Evolutionary conservation across 176 grass and related monocot genomes (phyloP).

Genomic region (Pharus latifolius): DNA sequence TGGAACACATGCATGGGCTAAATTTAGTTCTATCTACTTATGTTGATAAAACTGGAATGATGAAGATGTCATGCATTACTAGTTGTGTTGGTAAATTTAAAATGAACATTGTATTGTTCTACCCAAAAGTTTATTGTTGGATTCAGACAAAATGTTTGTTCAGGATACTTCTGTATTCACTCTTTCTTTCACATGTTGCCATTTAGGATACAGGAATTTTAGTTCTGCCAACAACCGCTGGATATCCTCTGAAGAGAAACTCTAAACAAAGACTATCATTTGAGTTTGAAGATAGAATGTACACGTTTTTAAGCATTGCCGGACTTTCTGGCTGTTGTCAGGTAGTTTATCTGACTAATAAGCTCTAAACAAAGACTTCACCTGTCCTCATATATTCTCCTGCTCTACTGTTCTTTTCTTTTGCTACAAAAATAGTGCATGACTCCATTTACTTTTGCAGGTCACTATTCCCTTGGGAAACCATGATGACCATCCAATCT

Average conservation of each 20-base stretch:
- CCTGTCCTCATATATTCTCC: background rate
- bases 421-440: background rate
- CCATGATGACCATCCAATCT: conserved; percentile 56
- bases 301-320: conserved; percentile 67
- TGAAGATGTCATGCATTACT: background rate
- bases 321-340: conserved; percentile 87
- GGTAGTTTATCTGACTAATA: conserved; percentile 33
- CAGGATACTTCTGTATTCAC: background rate
- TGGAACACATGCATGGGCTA: background rate
- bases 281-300: conserved; percentile 68
- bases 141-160: background rate
- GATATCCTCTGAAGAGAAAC: conserved; percentile 64
- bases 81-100: background rate
- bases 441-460: conserved; percentile 41
- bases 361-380: background rate
- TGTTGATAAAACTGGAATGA: background rate
- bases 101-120: background rate
- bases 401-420: background rate
- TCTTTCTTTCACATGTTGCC: conserved; percentile 7
- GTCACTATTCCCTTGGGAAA: conserved; percentile 65
- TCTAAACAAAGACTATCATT: conserved; percentile 61
- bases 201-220: conserved; percentile 86
- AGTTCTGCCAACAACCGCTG: conserved; percentile 75
- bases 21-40: background rate
- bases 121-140: conserved; percentile 2